phyloP scores from a whole-genome alignment of 2,329 filamentous ascomycete species.

The Nakataea oryzae region DNA sequence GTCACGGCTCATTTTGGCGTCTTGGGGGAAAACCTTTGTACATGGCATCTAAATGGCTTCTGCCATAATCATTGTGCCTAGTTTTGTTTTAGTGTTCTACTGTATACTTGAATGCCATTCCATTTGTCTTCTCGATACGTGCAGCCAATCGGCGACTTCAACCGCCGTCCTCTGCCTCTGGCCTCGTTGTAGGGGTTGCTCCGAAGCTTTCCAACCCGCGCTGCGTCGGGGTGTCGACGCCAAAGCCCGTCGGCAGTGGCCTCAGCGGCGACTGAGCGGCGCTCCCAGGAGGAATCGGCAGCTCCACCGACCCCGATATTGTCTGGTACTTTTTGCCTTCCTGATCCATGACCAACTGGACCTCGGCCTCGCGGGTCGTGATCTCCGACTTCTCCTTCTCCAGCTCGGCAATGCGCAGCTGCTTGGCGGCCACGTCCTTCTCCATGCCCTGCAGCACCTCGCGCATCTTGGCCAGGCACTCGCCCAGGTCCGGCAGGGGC shows the following conservation, averaged over 20 bases:
- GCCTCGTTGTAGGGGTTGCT: conserved; percentile 26
- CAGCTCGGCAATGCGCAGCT: conserved; percentile 54
- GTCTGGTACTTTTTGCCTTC: conserved; percentile 56
- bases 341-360: conserved; percentile 71
- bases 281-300: background rate
- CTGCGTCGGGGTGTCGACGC: conserved; percentile 12
- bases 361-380: conserved; percentile 59
- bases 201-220: conserved; percentile 37
- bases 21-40: background rate
- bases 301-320: conserved; percentile 20
- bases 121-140: background rate
- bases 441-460: conserved; percentile 54
- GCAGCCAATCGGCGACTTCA: background rate
- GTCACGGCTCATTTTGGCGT: background rate
- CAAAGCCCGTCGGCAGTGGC: conserved; percentile 8
- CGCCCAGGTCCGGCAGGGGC: conserved; percentile 63
- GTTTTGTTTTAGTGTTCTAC: background rate
- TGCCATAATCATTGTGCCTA: background rate
- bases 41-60: background rate
- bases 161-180: conserved; percentile 15
- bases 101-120: background rate
- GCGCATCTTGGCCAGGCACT: conserved; percentile 55
- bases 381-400: conserved; percentile 60
- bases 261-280: conserved; percentile 19
- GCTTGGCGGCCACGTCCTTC: conserved; percentile 46